Percentiles rank a stretch among this genome's conserved stretches.
Conservation (phyloP, 306 rosid genomes). For the Boehmeria nivea region DNA sequence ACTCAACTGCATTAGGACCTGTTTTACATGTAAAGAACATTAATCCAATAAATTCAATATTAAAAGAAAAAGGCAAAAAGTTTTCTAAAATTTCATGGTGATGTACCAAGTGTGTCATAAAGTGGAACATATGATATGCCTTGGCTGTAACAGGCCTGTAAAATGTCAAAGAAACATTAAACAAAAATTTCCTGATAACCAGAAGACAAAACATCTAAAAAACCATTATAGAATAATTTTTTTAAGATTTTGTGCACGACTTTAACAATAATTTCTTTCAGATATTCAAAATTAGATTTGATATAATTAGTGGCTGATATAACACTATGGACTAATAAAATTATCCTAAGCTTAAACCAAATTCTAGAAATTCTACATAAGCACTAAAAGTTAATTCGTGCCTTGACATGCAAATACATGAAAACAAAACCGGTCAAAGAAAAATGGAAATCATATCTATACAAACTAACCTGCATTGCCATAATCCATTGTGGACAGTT, state of each 20-base stretch:
- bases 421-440: not conserved
- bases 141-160: constrained; percentile 75
- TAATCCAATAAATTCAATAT: not conserved
- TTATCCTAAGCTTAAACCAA: no score
- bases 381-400: no score
- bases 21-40: constrained; percentile 20
- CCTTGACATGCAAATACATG: not conserved
- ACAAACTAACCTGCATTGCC: constrained; percentile 68
- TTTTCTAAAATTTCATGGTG: not conserved
- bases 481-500: constrained; percentile 82
- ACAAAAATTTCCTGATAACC: no score
- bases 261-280: no score
- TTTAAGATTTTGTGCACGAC: no score
- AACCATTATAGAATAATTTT: no score
- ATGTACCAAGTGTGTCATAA: constrained; percentile 79
- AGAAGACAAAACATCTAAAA: no score
- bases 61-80: not conserved
- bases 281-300: no score
- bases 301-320: not conserved
- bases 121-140: constrained; percentile 72
- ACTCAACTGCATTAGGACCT: constrained; percentile 95
- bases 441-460: not conserved
- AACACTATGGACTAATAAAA: not conserved
- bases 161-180: constrained; percentile 16
- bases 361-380: no score